Evolutionary conservation across 129 eudicot genomes (phyloP).

Genomic region (Pseudognaphalium luteoalbum): DNA sequence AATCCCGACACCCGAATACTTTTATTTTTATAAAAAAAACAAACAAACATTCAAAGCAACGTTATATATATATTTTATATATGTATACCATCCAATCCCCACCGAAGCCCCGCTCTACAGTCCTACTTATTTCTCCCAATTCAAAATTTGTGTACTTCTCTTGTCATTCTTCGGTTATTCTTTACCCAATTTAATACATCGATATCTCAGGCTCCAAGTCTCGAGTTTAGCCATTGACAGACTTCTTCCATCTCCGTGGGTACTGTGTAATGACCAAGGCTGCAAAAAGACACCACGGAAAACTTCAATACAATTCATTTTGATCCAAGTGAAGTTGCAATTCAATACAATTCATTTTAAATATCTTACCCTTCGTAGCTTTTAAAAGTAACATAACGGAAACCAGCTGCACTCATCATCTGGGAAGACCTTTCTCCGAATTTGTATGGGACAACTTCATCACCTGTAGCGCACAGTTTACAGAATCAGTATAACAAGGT

Average conservation of each 20-base stretch:
- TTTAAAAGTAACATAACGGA: constrained; percentile 61
- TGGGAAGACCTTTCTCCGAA: constrained; percentile 74
- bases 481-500: not conserved
- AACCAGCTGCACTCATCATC: constrained; percentile 70
- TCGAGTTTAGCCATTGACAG: constrained; percentile 61
- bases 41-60: constrained; percentile 35
- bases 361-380: constrained; percentile 43
- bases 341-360: not conserved
- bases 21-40: constrained; percentile 23
- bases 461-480: constrained; percentile 48
- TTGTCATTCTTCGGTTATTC: constrained; percentile 34
- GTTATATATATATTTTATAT: constrained; percentile 16
- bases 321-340: not conserved
- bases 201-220: constrained; percentile 50
- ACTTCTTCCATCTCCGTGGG: constrained; percentile 96
- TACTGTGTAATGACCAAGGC: constrained; percentile 90
- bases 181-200: constrained; percentile 7
- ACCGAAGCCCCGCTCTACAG: constrained; percentile 29
- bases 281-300: constrained; percentile 16
- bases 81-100: constrained; percentile 39
- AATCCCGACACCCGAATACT: constrained; percentile 33
- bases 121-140: constrained; percentile 36
- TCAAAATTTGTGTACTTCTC: constrained; percentile 32
- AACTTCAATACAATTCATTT: not conserved
- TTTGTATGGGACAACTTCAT: constrained; percentile 74